Base-by-base conservation (phyloP, 306 rosid genomes). In the Cicer yamashitae region DNA sequence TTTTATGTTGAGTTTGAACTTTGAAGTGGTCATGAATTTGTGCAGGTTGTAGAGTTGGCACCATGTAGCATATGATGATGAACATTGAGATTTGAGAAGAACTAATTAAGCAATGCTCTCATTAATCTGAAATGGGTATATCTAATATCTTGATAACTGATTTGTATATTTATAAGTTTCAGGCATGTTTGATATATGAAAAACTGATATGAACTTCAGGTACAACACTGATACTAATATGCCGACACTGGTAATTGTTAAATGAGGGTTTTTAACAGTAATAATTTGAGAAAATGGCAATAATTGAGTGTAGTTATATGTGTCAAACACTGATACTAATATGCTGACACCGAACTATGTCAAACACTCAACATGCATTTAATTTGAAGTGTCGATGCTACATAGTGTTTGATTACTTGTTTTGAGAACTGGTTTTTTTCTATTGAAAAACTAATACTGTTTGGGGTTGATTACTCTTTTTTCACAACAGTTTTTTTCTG, bases 11-110 rank as follows among this genome's bases (percentile, higher is more conserved):
- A 59, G 65, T 59, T 30, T 59, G 46, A 62, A 62, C 10, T 3
- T 11, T 60, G 48, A 64, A 64, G 8, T 9, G 50, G 51, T 64
- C 34, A 40, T 64, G 70, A 64, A 11, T 60, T 64, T 64, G 14
- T 64, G 70, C 90, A 91, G 97, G 97, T 88, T 54, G 91, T 91
- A 60, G 93, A 93, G 81, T 93, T 82, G 83, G 78, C 12, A 74
- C 81, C 58, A 62, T 83, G 83, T 71, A 83, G 81, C 70, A 78
- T 61, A 74, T 62, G 80, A 82, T 82, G 86, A 83, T 83, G 86
- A 83, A 11, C 75, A 78, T 17, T 83, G 83, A 79, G 83, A 62
- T 83, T 13, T 83, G 83, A 80, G 86, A 83, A 53, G 86, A 78
- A 67, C 78, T 83, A 20, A 69, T 83, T 75, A 78, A 74, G 66